A percentile compares a stretch with the other conserved stretches of the same genome.
Conservation (phyloP, 2,329 filamentous ascomycete species). For the Phialophora chinensis region DNA sequence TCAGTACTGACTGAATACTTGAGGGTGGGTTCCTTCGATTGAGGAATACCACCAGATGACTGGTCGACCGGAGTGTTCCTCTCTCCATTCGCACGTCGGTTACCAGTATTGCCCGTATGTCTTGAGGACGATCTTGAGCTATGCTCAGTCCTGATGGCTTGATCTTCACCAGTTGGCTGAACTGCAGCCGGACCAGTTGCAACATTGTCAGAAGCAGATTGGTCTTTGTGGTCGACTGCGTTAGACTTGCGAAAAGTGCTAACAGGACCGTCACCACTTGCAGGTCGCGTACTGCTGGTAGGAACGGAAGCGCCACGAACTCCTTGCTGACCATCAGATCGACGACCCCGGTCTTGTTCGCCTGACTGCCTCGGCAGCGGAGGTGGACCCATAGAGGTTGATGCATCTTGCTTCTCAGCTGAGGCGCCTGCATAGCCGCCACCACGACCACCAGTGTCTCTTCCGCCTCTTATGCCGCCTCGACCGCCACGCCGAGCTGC, state of each 20-base stretch:
- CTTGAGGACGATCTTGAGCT: conserved; percentile 39
- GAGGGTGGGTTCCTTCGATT: conserved; percentile 22
- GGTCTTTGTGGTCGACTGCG: conserved; percentile 35
- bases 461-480: conserved; percentile 57
- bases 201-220: conserved; percentile 10
- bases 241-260: conserved; percentile 45
- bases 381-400: conserved; percentile 38
- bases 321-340: conserved; percentile 40
- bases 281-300: conserved; percentile 46
- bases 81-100: conserved; percentile 23
- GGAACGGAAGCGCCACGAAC: conserved; percentile 50
- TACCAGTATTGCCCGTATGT: conserved; percentile 27
- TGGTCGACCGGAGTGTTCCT: conserved; percentile 18
- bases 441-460: conserved; percentile 56
- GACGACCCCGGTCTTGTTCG: conserved; percentile 39
- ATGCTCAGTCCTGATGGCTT: conserved; percentile 17
- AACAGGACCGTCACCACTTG: conserved; percentile 44
- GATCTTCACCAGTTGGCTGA: conserved; percentile 20
- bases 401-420: conserved; percentile 44
- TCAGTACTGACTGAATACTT: conserved; percentile 23
- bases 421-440: conserved; percentile 46
- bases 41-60: conserved; percentile 21
- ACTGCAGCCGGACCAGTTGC: background rate
- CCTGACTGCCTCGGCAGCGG: conserved; percentile 36
- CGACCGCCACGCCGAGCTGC: conserved; percentile 60